These are phyloP conservation scores for Pelargonium citronellum DNA, from an alignment of 441 rosid species.

Conservation along the genomic window DNA sequence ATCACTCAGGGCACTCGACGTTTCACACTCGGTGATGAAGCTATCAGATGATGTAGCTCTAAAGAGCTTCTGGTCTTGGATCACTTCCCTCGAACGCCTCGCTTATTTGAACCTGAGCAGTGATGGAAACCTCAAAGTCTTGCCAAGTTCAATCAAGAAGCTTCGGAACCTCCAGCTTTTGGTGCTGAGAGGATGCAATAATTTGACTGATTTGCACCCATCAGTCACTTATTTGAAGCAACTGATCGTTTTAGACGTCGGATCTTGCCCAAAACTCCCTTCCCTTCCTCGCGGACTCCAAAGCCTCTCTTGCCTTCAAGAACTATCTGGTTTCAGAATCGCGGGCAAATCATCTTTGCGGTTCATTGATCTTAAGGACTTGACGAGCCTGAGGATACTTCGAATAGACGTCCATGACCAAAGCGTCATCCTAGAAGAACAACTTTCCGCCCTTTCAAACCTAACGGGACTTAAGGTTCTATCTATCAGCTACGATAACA, in stretches of 20 bases:
- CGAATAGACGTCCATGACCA: background rate
- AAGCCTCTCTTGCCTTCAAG: background rate
- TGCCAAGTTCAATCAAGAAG: constrained; percentile 2
- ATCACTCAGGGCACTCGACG: background rate
- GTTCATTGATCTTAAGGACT: background rate
- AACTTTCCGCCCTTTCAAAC: background rate
- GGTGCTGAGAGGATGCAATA: constrained; percentile 2
- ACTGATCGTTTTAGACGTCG: background rate
- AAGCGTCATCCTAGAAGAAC: background rate
- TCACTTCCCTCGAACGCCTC: background rate
- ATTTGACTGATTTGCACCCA: background rate
- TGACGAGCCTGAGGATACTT: background rate
- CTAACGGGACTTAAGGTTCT: background rate
- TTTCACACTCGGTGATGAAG: background rate
- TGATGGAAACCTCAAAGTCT: background rate
- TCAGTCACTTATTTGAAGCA: constrained; percentile 1
- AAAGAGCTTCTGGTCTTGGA: background rate
- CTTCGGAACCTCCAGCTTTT: background rate
- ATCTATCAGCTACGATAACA: constrained; percentile 1
- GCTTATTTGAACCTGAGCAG: constrained; percentile 1
- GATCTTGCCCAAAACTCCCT: background rate
- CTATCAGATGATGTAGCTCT: background rate
- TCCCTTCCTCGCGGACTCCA: background rate
- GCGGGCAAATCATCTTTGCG: background rate
- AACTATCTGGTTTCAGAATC: background rate